A percentile compares a stretch with the other conserved stretches of the same genome.
phyloP scores from a whole-genome alignment of 2,329 filamentous ascomycete species.

The Monilinia fructicola region DNA sequence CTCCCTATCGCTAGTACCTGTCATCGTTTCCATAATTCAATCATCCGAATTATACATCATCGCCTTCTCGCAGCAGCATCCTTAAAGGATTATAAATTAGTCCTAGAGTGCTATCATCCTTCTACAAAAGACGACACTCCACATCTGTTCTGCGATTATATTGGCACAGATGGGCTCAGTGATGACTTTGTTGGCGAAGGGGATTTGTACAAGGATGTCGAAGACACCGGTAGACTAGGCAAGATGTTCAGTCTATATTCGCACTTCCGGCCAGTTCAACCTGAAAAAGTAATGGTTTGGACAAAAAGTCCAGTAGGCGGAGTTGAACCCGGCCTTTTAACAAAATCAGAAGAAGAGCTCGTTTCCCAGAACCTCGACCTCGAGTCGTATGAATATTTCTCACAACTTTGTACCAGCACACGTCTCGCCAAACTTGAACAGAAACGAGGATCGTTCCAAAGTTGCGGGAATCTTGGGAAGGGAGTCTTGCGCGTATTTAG shows the following conservation, averaged over 20 bases:
- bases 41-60: constrained; percentile 62
- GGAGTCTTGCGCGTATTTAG: constrained; percentile 70
- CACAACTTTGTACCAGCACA: constrained; percentile 68
- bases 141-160: constrained; percentile 66
- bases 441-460: constrained; percentile 60
- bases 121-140: constrained; percentile 67
- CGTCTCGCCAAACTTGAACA: constrained; percentile 68
- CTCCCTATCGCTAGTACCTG: constrained; percentile 59
- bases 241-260: constrained; percentile 62
- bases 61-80: constrained; percentile 60
- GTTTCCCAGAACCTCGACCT: constrained; percentile 63
- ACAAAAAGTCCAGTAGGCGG: constrained; percentile 42
- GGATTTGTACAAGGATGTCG: constrained; percentile 28
- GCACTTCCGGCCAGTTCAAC: constrained; percentile 64
- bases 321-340: constrained; percentile 32
- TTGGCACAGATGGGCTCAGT: constrained; percentile 59
- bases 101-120: constrained; percentile 78
- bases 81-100: constrained; percentile 60
- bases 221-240: constrained; percentile 43
- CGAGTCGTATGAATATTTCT: constrained; percentile 70
- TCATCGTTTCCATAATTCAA: constrained; percentile 61
- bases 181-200: constrained; percentile 43
- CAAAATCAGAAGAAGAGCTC: constrained; percentile 42
- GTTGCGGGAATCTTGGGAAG: constrained; percentile 65
- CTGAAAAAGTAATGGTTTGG: constrained; percentile 48